Conservation (phyloP, 208 protist genomes). For the Wallacemonas sp. region DNA sequence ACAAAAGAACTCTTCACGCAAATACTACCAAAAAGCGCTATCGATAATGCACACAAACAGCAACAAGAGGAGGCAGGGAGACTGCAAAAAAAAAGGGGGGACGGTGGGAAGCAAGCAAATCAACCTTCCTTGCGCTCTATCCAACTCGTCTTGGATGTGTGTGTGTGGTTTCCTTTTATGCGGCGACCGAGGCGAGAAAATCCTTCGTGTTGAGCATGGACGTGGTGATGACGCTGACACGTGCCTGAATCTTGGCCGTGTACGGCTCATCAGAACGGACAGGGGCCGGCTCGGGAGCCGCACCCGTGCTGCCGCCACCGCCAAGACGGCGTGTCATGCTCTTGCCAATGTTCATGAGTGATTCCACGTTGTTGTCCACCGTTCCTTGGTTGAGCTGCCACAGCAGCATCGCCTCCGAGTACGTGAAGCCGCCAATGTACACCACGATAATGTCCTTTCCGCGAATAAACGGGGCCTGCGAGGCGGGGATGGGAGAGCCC, state of each 20-base stretch:
- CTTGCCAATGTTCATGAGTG: conserved; percentile 78
- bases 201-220: conserved; percentile 80
- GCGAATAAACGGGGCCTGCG: conserved; percentile 52
- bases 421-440: conserved; percentile 83
- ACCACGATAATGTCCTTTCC: conserved; percentile 87
- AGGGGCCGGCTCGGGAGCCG: neutral
- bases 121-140: too few species aligned
- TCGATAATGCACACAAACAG: too few species aligned
- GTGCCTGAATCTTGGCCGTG: conserved; percentile 83
- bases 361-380: conserved; percentile 82
- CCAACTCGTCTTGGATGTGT: too few species aligned
- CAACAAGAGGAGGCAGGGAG: neutral
- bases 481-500: conserved; percentile 53
- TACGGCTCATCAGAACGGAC: conserved; percentile 49
- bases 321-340: conserved; percentile 54
- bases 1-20: too few species aligned
- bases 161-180: neutral
- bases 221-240: conserved; percentile 76
- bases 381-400: conserved; percentile 74
- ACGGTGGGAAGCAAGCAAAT: neutral
- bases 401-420: conserved; percentile 76
- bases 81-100: conserved; percentile 20
- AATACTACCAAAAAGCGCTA: too few species aligned
- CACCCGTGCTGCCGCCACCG: conserved; percentile 22
- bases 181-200: conserved; percentile 66